Percentiles rank a stretch among this genome's conserved stretches.
These are phyloP conservation scores for Exophiala sp. DNA, from an alignment of 2,329 filamentous ascomycete genomes.

Conservation along the genomic window DNA sequence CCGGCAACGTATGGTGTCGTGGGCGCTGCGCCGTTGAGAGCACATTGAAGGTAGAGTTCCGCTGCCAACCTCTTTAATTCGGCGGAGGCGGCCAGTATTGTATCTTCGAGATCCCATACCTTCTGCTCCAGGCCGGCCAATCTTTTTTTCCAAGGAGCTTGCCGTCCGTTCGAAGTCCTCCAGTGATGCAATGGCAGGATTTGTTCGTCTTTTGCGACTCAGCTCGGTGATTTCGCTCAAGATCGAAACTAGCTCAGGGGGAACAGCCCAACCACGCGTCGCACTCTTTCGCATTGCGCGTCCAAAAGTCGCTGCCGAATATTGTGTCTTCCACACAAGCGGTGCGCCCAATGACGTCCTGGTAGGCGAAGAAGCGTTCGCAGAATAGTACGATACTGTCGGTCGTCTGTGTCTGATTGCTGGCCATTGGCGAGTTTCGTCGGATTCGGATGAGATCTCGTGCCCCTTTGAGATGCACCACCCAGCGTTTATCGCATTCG, in stretches of 20 bases:
- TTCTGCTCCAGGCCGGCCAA: constrained; percentile 35
- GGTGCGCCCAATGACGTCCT: constrained; percentile 48
- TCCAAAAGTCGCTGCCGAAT: constrained; percentile 47
- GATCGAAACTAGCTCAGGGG: constrained; percentile 42
- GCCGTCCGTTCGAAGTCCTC: constrained; percentile 32
- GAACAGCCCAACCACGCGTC: constrained; percentile 48
- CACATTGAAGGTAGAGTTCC: constrained; percentile 43
- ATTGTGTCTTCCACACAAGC: constrained; percentile 45
- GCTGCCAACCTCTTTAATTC: constrained; percentile 42
- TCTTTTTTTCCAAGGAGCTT: constrained; percentile 33
- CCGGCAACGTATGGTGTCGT: constrained; percentile 31
- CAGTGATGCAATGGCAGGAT: neutral
- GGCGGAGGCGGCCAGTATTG: constrained; percentile 35
- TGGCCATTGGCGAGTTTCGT: constrained; percentile 24
- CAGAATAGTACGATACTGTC: constrained; percentile 8
- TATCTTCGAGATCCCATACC: constrained; percentile 32
- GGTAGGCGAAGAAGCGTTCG: constrained; percentile 48
- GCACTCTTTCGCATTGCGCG: constrained; percentile 35
- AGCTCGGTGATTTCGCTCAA: constrained; percentile 46
- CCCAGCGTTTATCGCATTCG: constrained; percentile 44
- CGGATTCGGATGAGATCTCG: constrained; percentile 43
- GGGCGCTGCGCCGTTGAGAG: constrained; percentile 41
- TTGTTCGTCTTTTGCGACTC: constrained; percentile 31
- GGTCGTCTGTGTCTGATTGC: neutral
- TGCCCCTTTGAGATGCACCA: constrained; percentile 44